Evolutionary conservation across 345 rosid genomes (phyloP), one percentile per base, ranked within the genome.

Genomic region (Aurinia saxatilis): DNA sequence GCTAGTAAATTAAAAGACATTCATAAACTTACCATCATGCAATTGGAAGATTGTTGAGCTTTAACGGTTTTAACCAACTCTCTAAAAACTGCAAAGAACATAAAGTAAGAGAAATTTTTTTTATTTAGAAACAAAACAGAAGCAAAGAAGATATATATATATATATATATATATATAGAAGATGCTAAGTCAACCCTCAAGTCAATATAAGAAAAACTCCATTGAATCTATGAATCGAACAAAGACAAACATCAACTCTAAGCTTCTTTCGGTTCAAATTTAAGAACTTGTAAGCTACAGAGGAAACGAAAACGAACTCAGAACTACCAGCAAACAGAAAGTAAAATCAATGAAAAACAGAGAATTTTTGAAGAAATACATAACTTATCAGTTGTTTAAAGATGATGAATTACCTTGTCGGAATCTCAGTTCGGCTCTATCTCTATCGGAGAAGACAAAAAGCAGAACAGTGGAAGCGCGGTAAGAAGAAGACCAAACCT

Each of bases 11-110:
- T 9, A 4, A n/a, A 7, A 47, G 17, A 10, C 6, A n/a, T 31
- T 63, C n/a, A 50, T 19, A 40, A 39, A 63, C 33, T 39, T 60
- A 63, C 67, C 57, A 50, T 62, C 34, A 33, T 60, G 54, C 6
- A 6, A 27, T 4, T 4, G n/a, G n/a, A n/a, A n/a, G n/a, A n/a
- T n/a, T n/a, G n/a, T n/a, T n/a, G n/a, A n/a, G n/a, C n/a, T n/a
- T n/a, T n/a, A 4, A 5, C 5, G 1, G 1, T 5, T 27, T 27
- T 27, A 27, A 27, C 31, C 31, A 27, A 27, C 38, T 31, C 23
- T 50, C 19, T 11, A 29, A 50, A 8, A 60, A 44, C 44, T 45
- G 41, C 40, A 33, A n/a, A 57, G 23, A 60, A 35, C 15, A 50
- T 3, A 3, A 41, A 53, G 18, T 14, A 23, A 34, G 41, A 35